These are phyloP conservation scores for Mycena floridula DNA, from an alignment of 768 basidiomycete genomes.

Conservation along the genomic window DNA sequence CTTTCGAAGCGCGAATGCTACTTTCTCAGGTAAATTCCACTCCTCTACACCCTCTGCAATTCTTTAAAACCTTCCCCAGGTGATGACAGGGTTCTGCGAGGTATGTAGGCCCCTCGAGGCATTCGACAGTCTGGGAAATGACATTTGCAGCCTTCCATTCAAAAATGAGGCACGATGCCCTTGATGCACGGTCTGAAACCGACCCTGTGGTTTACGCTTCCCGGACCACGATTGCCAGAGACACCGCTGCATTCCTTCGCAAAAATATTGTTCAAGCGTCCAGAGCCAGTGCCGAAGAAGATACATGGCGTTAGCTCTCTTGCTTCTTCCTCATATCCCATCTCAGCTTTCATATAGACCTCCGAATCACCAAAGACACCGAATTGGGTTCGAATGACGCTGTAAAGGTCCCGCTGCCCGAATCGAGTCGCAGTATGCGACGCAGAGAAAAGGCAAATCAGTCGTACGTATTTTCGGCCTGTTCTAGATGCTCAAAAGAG, in stretches of 20 bases:
- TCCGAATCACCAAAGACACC: conserved; percentile 73
- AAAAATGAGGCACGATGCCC: conserved; percentile 60
- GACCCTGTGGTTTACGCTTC: conserved; percentile 46
- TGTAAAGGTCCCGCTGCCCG: conserved; percentile 56
- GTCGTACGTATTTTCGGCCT: conserved; percentile 18
- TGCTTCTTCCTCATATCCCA: background rate
- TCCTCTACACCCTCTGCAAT: background rate
- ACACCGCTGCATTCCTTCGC: conserved; percentile 69
- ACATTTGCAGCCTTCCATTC: conserved; percentile 53
- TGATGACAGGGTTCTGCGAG: conserved; percentile 50
- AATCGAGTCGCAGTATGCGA: conserved; percentile 43
- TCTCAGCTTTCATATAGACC: conserved; percentile 32
- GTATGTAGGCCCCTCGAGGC: conserved; percentile 21
- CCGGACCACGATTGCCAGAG: conserved; percentile 53
- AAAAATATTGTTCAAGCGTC: conserved; percentile 83
- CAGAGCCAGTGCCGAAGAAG: conserved; percentile 34
- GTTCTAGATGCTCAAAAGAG: conserved; percentile 13
- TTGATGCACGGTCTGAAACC: conserved; percentile 31
- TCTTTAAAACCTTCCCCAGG: conserved; percentile 27
- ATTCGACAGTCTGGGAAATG: conserved; percentile 1
- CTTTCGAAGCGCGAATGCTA: conserved; percentile 57
- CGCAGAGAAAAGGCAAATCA: conserved; percentile 34
- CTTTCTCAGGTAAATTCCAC: conserved; percentile 51
- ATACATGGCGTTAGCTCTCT: conserved; percentile 50
- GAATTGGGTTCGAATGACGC: conserved; percentile 84